Evolutionary conservation across 148 eudicot species (phyloP).

Genomic region (Rheum nobile): DNA sequence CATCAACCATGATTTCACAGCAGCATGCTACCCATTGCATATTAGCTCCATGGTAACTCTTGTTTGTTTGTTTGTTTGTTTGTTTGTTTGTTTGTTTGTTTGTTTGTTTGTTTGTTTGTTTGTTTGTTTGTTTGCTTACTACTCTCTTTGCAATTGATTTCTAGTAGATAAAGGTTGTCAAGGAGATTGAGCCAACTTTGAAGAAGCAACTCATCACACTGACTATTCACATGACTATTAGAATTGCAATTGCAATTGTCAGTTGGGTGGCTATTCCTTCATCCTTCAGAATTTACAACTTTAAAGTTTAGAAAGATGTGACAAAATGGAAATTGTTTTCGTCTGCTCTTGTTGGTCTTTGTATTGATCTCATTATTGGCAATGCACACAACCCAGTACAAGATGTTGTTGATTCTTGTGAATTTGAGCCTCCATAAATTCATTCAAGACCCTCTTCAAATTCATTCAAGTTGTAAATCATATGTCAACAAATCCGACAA

Average conservation of each 20-base stretch:
- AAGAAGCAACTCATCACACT: constrained; percentile 69
- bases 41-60: too few species aligned
- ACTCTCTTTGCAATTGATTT: constrained; percentile 65
- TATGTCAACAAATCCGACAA: too few species aligned
- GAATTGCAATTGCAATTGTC: constrained; percentile 45
- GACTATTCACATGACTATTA: constrained; percentile 61
- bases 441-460: too few species aligned
- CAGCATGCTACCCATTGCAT: too few species aligned
- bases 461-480: too few species aligned
- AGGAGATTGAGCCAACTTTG: constrained; percentile 61
- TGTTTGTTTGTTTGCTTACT: too few species aligned
- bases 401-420: constrained; percentile 18
- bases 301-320: constrained; percentile 63
- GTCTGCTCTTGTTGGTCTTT: too few species aligned
- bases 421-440: constrained; percentile 17
- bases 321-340: constrained; percentile 36
- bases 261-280: constrained; percentile 57
- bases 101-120: too few species aligned
- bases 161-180: constrained; percentile 52
- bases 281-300: constrained; percentile 65
- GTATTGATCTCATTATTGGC: too few species aligned
- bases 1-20: constrained; percentile 36
- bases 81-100: too few species aligned
- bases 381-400: constrained; percentile 6
- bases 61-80: too few species aligned